Conservation (phyloP, 176 grass and related monocot genomes). For the Neostapfia colusana region DNA sequence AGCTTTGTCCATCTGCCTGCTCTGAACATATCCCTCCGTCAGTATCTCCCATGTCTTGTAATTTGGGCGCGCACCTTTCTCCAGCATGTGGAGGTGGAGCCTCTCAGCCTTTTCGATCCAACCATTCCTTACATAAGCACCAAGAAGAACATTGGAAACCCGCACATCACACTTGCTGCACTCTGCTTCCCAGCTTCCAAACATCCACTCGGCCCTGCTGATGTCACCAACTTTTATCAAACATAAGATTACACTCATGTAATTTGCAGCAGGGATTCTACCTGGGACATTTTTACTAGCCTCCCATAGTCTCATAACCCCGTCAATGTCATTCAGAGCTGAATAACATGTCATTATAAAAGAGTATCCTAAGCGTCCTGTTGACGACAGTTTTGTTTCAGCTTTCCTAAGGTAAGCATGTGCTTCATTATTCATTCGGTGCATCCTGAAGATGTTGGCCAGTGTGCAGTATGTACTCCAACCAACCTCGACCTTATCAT, state of each 20-base stretch:
- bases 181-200: conserved; percentile 68
- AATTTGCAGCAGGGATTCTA: conserved; percentile 62
- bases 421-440: conserved; percentile 49
- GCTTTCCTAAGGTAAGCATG: conserved; percentile 56
- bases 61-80: conserved; percentile 72
- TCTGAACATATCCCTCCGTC: conserved; percentile 70
- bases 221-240: conserved; percentile 69
- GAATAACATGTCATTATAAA: conserved; percentile 91
- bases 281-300: conserved; percentile 63
- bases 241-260: conserved; percentile 68
- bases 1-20: conserved; percentile 72
- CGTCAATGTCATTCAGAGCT: conserved; percentile 54
- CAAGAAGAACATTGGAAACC: conserved; percentile 80
- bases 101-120: conserved; percentile 84
- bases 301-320: conserved; percentile 70
- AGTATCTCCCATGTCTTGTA: conserved; percentile 93
- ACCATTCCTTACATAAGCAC: conserved; percentile 79
- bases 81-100: conserved; percentile 63
- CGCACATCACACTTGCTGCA: conserved; percentile 62
- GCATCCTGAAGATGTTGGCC: conserved; percentile 61
- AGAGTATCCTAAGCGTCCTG: conserved; percentile 57
- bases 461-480: conserved; percentile 84
- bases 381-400: conserved; percentile 67
- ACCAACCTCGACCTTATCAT: conserved; percentile 68
- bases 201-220: conserved; percentile 59